Percentiles rank a stretch among this genome's conserved stretches.
Evolutionary conservation across 2,329 filamentous ascomycete species (phyloP).

Genomic region (Cladophialophora immunda): DNA sequence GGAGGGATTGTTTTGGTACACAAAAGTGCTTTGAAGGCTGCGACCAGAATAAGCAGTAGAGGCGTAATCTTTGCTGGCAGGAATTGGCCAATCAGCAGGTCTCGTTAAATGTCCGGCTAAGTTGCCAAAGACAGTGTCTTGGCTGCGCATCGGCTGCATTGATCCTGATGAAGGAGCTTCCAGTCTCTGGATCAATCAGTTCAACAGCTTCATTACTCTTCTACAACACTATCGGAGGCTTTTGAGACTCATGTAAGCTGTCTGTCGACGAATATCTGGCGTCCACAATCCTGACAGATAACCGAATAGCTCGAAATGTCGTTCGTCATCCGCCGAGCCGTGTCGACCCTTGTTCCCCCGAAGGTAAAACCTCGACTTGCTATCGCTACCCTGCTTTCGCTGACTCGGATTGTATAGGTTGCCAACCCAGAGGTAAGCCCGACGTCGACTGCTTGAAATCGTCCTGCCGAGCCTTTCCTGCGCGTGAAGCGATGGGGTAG

Average conservation of each 20-base stretch:
- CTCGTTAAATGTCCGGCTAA: neutral
- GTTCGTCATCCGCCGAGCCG: conserved; percentile 86
- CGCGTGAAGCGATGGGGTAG: neutral
- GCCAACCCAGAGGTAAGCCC: conserved; percentile 37
- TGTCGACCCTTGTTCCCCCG: conserved; percentile 98
- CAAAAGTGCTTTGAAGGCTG: neutral
- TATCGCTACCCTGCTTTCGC: conserved; percentile 8
- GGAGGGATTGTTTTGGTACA: neutral
- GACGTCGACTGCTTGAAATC: neutral
- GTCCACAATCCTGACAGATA: conserved; percentile 9
- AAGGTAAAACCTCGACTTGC: conserved; percentile 71
- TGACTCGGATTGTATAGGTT: conserved; percentile 31
- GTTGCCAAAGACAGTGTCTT: neutral
- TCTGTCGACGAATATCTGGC: neutral
- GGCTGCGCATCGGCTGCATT: conserved; percentile 6
- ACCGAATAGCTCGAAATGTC: conserved; percentile 74
- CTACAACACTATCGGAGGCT: conserved; percentile 19
- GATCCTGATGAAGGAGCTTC: conserved; percentile 25
- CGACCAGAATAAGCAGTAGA: too few species aligned
- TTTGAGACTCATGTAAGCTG: conserved; percentile 32
- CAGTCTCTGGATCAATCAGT: conserved; percentile 10
- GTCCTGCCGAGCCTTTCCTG: neutral
- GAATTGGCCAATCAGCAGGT: neutral
- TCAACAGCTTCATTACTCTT: conserved; percentile 29
- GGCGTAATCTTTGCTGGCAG: too few species aligned